Conservation (phyloP, 1,139 yeast species). For the Candida tunisiensis region DNA sequence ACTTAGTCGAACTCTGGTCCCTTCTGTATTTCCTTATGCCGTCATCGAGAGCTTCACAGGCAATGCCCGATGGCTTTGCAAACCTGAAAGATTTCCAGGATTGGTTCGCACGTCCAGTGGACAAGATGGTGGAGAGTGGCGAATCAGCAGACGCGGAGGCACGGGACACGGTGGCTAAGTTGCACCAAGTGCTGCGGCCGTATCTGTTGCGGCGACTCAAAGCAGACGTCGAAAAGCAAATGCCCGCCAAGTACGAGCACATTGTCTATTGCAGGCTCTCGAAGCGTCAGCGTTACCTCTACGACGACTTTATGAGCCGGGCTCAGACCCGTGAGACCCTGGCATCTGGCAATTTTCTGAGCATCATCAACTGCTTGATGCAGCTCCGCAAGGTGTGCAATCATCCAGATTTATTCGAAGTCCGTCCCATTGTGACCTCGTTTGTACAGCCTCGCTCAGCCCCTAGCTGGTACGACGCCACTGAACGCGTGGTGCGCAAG, state of each 20-base stretch:
- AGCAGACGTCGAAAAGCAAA: conserved; percentile 94
- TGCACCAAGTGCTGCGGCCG: conserved; percentile 90
- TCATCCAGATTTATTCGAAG: conserved; percentile 95
- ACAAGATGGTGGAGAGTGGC: conserved; percentile 68
- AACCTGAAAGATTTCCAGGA: conserved; percentile 90
- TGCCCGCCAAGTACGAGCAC: conserved; percentile 98
- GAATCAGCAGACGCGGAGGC: conserved; percentile 56
- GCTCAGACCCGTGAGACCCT: conserved; percentile 91
- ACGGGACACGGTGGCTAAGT: conserved; percentile 63
- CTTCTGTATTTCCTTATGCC: conserved; percentile 92
- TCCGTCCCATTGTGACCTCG: conserved; percentile 86
- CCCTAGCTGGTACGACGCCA: conserved; percentile 29
- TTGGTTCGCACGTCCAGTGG: conserved; percentile 97
- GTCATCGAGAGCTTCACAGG: conserved; percentile 46
- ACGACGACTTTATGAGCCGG: conserved; percentile 95
- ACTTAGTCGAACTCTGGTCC: conserved; percentile 88
- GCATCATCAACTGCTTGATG: conserved; percentile 95
- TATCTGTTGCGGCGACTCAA: conserved; percentile 80
- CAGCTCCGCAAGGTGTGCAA: conserved; percentile 94
- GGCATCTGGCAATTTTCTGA: conserved; percentile 86
- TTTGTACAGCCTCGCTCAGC: conserved; percentile 59
- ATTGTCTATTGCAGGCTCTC: conserved; percentile 83
- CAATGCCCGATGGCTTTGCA: conserved; percentile 94
- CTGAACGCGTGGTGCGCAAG: conserved; percentile 29
- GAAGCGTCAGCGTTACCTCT: conserved; percentile 77